Conservation (phyloP, 352 stramenopile genomes). For the Globisporangium viniferum region DNA sequence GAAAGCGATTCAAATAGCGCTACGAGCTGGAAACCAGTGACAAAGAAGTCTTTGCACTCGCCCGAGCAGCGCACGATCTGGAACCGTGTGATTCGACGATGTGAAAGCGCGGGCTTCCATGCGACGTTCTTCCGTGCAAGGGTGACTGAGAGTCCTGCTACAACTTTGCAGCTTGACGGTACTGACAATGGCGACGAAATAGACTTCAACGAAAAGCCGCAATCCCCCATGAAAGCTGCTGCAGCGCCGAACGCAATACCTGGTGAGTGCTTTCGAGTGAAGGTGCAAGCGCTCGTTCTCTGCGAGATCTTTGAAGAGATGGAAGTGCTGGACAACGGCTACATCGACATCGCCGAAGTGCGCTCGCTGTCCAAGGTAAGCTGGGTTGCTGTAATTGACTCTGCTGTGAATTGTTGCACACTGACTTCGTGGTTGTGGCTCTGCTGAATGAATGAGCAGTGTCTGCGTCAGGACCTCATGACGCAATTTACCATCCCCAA, state of each 20-base stretch:
- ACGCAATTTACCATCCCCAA: constrained; percentile 9
- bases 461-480: constrained; percentile 6
- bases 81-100: constrained; percentile 66
- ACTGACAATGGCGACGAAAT: not conserved
- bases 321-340: constrained; percentile 53
- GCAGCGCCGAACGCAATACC: constrained; percentile 1
- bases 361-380: constrained; percentile 52
- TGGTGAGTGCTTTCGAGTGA: constrained; percentile 27
- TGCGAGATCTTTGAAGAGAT: constrained; percentile 74
- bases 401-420: not conserved
- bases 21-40: not conserved
- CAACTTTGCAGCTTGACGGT: not conserved
- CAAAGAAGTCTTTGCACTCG: constrained; percentile 13
- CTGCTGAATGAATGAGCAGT: not conserved
- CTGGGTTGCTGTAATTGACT: not conserved
- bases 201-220: not conserved
- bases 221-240: not conserved
- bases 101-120: constrained; percentile 37
- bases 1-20: not conserved
- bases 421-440: not conserved
- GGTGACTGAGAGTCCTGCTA: not conserved
- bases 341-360: constrained; percentile 69
- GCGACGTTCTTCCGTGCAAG: constrained; percentile 11
- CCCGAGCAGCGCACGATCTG: constrained; percentile 47
- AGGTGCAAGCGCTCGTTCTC: constrained; percentile 35